Base-by-base conservation (phyloP, 345 rosid genomes). In the Mercurialis annua region DNA sequence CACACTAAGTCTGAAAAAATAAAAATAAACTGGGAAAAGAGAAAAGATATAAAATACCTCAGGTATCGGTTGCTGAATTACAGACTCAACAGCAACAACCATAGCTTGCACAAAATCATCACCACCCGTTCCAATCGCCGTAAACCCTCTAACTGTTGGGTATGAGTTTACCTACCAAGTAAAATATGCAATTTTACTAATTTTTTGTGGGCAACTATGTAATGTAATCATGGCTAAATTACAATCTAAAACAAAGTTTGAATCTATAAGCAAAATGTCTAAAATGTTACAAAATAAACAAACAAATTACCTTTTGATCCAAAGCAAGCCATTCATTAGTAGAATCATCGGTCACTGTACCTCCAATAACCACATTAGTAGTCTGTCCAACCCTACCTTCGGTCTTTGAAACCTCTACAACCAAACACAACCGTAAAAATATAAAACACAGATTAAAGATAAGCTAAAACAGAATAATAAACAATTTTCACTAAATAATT, bases 61-160 rank as follows among this genome's bases (percentile, higher is more conserved):
- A 33, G 96, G 97, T 69, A 94, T 85, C 34, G 89, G 87, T 60
- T 83, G 81, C 72, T 85, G 91, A 75, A 89, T 84, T 55, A 91
- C 99, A 72, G 97, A 94, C 75, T 94, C 99, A 65, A 94, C 96
- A 0, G 99, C 97, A 81, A 94, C 84, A 71, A 94, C 86, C 99
- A 94, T 91, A 40, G 96, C 83, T 65, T 89, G 99, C 68, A 90
- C 96, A 80, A 93, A 93, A 77, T 93, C 98, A 62, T 93, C 92
- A 48, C 98, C 98, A 34, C 98, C 97, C 34, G 96, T 93, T 70
- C 96, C 98, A 70, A 93, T 93, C 6, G 97, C 96, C 5, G 92
- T 90, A 83, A 93, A 93, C 55, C 97, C 97, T 83, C 97, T 84
- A 61, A 87, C 98, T 5, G 94, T 88, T 2, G 97, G 98, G 80